Evolutionary conservation across 2,329 filamentous ascomycete species (phyloP).

Genomic region (Pestalotiopsis sp.): DNA sequence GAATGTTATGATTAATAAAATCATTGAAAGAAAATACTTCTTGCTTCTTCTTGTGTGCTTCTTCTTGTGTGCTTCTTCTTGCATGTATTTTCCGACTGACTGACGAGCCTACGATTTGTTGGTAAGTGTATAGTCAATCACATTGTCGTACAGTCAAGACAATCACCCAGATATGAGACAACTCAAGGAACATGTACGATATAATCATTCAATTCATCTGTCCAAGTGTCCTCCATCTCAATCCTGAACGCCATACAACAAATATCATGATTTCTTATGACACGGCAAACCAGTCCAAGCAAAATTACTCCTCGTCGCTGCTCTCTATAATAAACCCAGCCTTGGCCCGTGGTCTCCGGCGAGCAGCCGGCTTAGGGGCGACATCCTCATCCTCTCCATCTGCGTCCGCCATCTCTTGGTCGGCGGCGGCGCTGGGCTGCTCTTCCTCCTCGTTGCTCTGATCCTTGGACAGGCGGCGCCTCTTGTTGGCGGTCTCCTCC

Average conservation of each 20-base stretch:
- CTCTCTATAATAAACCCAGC: slow-evolving; percentile 62
- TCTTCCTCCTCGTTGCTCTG: no score
- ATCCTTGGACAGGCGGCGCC: slow-evolving; percentile 29
- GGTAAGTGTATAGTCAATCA: neutral
- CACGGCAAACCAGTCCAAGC: slow-evolving; percentile 3
- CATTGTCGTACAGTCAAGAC: neutral
- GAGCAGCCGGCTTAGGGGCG: slow-evolving; percentile 35
- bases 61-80: neutral
- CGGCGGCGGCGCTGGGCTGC: slow-evolving; percentile 19
- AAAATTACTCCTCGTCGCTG: slow-evolving; percentile 54
- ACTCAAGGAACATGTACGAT: neutral
- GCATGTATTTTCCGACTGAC: neutral
- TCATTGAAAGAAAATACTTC: neutral
- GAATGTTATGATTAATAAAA: slow-evolving; percentile 6
- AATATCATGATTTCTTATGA: neutral
- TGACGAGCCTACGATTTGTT: neutral
- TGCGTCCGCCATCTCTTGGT: slow-evolving; percentile 30
- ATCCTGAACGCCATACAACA: neutral
- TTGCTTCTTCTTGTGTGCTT: no score
- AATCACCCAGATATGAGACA: no score
- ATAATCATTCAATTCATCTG: neutral
- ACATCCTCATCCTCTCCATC: slow-evolving; percentile 41
- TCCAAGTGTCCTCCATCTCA: neutral
- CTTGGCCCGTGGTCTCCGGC: slow-evolving; percentile 47
- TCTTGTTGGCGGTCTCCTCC: slow-evolving; percentile 21